Percentiles rank a stretch among this genome's conserved stretches.
These are phyloP conservation scores for Diaporthe longicolla DNA, from an alignment of 2,329 filamentous ascomycete genomes.

Conservation along the genomic window DNA sequence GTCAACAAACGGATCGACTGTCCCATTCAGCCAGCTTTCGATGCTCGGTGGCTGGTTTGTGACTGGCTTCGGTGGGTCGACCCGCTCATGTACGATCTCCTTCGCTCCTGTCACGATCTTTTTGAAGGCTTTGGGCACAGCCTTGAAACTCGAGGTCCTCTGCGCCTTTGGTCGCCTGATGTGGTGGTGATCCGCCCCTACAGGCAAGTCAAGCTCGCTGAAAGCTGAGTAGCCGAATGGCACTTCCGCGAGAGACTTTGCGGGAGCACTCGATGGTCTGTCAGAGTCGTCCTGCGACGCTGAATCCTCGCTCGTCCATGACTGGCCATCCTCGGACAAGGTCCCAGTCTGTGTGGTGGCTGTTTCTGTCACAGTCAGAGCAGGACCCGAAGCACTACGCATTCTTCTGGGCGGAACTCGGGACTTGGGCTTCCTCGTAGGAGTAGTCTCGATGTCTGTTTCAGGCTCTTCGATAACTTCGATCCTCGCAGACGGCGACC, in stretches of 20 bases:
- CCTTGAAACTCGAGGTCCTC: constrained; percentile 70
- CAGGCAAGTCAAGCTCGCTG: constrained; percentile 72
- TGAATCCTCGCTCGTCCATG: constrained; percentile 49
- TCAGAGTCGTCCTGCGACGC: constrained; percentile 49
- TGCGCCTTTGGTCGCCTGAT: constrained; percentile 61
- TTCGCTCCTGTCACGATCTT: constrained; percentile 75
- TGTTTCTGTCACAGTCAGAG: constrained; percentile 46
- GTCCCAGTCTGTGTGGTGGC: constrained; percentile 51
- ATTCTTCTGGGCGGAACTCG: constrained; percentile 25
- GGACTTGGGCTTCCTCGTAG: constrained; percentile 44
- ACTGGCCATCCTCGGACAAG: constrained; percentile 50
- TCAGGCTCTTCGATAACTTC: constrained; percentile 55
- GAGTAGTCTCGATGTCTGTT: constrained; percentile 48
- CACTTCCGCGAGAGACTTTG: constrained; percentile 71
- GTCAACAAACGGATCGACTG: constrained; percentile 74
- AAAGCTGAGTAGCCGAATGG: constrained; percentile 77
- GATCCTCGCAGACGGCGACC: constrained; percentile 46
- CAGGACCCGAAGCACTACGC: constrained; percentile 37
- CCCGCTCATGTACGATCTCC: constrained; percentile 74
- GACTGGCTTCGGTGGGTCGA: constrained; percentile 67
- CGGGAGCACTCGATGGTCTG: constrained; percentile 58
- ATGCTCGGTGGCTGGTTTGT: constrained; percentile 74
- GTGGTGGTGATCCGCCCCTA: constrained; percentile 62
- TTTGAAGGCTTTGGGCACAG: constrained; percentile 73
- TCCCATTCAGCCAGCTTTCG: constrained; percentile 75